Evolutionary conservation across 768 basidiomycete genomes (phyloP), one percentile per base, ranked within the genome.

Genomic region (Kwoniella mangroviensis): DNA sequence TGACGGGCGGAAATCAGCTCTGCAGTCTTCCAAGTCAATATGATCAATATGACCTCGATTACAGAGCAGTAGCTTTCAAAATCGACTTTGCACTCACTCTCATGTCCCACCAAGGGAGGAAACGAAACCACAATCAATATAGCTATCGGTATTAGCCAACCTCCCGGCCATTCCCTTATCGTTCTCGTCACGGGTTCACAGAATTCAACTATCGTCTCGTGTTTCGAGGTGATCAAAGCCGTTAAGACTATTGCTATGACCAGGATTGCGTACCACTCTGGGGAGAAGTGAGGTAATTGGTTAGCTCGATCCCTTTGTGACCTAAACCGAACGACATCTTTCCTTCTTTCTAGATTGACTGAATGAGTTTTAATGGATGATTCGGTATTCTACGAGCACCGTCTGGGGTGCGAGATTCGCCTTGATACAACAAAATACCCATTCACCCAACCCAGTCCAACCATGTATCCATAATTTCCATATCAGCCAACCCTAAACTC

Each of bases 211-310:
- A 81, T 72, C 13, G 67, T 67, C 40, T 77, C 73, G 68, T 81
- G 80, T 52, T 81, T 77, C 2, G 68, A 60, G 12, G 79, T 72
- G 11, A 81, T 59, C 19, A 80, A 67, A 5, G 75, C 76, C 5
- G 77, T 71, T 24, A 81, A 45, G 28, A 66, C 66, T 60, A 80
- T 73, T 12, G 71, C 68, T 52, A 81, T 66, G 21, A 75, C 60
- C 13, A 75, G 58, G 15, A 81, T 72, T 5, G 70, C 69, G 52
- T 81, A 81, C 80, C 80, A 81, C 63, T 81, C 79, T 80, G 72
- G 12, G 10, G 21, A 1, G 40, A 24, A 17, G 21, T 21, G 21
- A 28, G 4, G 54, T 9, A 28, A 34, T 34, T 7, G 34, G 34
- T 17, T 11, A 28, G 54, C 54, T 1, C 34, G 9, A 34, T 34